Percentiles rank a stretch among this genome's conserved stretches.
These are phyloP conservation scores for Candida tetrigidarum DNA, from an alignment of 1,139 yeast genomes.

Conservation along the genomic window DNA sequence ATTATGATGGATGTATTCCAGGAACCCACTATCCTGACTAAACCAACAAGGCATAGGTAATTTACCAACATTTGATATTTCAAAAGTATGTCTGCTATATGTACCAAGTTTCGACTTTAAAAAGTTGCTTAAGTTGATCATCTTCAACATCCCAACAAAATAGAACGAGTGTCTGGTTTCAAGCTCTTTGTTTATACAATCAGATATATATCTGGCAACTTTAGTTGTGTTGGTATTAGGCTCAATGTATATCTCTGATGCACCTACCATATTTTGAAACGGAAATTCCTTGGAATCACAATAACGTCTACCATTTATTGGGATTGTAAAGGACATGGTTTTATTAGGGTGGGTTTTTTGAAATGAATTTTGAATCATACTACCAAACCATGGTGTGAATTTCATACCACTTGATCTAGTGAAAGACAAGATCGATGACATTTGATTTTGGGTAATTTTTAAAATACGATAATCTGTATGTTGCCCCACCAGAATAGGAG, in stretches of 20 bases:
- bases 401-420: conserved; percentile 24
- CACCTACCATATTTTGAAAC: conserved; percentile 20
- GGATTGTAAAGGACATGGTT: conserved; percentile 20
- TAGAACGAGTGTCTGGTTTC: conserved; percentile 21
- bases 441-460: conserved; percentile 17
- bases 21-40: conserved; percentile 29
- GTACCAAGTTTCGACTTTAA: conserved; percentile 16
- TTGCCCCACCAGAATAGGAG: conserved; percentile 15
- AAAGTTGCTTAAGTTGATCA: conserved; percentile 19
- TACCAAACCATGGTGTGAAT: conserved; percentile 30
- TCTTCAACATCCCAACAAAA: conserved; percentile 24
- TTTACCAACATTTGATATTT: conserved; percentile 34
- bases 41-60: conserved; percentile 24
- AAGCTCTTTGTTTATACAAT: conserved; percentile 16
- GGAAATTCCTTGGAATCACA: conserved; percentile 22
- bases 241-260: conserved; percentile 13
- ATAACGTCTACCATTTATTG: conserved; percentile 32
- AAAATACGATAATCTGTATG: conserved; percentile 20
- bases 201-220: conserved; percentile 14
- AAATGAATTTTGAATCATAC: conserved; percentile 23
- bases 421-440: conserved; percentile 16
- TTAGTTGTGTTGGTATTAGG: conserved; percentile 19
- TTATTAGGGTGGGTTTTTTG: conserved; percentile 18
- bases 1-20: conserved; percentile 24
- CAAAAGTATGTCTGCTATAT: conserved; percentile 22